Base-by-base conservation (phyloP, 2,329 filamentous ascomycete genomes). In the Diaporthe sp. region DNA sequence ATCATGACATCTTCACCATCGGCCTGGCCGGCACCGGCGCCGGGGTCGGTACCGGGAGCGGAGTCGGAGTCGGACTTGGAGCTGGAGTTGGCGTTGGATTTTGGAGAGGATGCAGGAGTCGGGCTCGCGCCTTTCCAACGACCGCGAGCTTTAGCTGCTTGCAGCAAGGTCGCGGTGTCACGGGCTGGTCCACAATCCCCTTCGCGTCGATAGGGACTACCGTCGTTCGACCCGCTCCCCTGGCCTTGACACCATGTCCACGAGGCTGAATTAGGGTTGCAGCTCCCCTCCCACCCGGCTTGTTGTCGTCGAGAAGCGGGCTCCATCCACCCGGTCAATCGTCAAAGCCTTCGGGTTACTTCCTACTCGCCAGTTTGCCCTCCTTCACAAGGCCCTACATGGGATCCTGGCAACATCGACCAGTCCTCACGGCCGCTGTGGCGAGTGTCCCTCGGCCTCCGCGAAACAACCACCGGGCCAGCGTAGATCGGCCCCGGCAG, bases 201-300 rank as follows among this genome's bases (percentile, higher is more conserved):
- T 53, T 53, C 46, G 46, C 34, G 34, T 28, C 49, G 7, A 25
- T 19, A 22, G 34, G 49, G n/a, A 31, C 65, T n/a, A 55, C 65
- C 31, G 53, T 53, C 22, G 7, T 19, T 68, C 31, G 22, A 39
- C 22, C 46, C 44, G 28, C 70, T 22, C 46, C 51, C 51, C 57
- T 62, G 71, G 44, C 57, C 57, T 53, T 62, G 57, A 42, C 46
- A 51, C 19, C 44, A 22, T 62, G 57, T 51, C 44, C 57, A 55
- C 34, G 71, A 73, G 71, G 71, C 71, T 73, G 71, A 73, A 73
- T 55, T 65, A 73, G 58, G 49, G 58, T 73, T 65, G 46, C 49
- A 55, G 58, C 44, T 65, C 34, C 34, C 58, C 71, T 51, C 5
- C 58, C 49, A 53, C 37, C 57, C 58, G 34, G 60, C 7, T 34